phyloP scores from a whole-genome alignment of 495 filamentous ascomycete species.

The Trichocladium antarcticum region DNA sequence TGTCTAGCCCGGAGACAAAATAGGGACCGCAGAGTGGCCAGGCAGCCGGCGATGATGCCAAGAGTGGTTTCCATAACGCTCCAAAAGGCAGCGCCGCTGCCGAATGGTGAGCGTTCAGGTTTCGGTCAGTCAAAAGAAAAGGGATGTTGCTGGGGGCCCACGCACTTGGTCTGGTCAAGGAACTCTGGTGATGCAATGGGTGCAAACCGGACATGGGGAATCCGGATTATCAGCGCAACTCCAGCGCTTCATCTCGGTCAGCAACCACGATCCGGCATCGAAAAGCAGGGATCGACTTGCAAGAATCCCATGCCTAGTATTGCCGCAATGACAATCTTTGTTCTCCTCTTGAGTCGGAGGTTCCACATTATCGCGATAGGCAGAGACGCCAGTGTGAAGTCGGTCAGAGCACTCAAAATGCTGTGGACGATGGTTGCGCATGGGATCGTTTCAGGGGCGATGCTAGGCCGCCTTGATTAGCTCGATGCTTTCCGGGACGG shows the following conservation, averaged over 20 bases:
- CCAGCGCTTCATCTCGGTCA: slow-evolving; percentile 23
- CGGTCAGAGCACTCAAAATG: slow-evolving; percentile 27
- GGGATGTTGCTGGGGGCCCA: background rate
- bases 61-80: slow-evolving; percentile 31
- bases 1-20: slow-evolving; percentile 15
- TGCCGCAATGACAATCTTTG: slow-evolving; percentile 24
- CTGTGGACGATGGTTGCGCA: slow-evolving; percentile 29
- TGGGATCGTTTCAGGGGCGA: slow-evolving; percentile 19
- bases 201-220: slow-evolving; percentile 27
- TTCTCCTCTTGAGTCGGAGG: slow-evolving; percentile 27
- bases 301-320: slow-evolving; percentile 31
- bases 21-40: slow-evolving; percentile 34
- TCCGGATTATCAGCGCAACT: slow-evolving; percentile 31
- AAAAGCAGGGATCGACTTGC: slow-evolving; percentile 8
- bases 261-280: background rate
- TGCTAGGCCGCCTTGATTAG: background rate
- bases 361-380: slow-evolving; percentile 35
- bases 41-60: slow-evolving; percentile 33
- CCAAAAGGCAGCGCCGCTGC: slow-evolving; percentile 28
- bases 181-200: slow-evolving; percentile 15
- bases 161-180: slow-evolving; percentile 18
- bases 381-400: slow-evolving; percentile 34
- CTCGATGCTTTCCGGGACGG: background rate
- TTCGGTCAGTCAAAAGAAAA: background rate
- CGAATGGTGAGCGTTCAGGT: background rate